phyloP scores from a whole-genome alignment of 2,329 filamentous ascomycete species.

The Xylogone sp. region DNA sequence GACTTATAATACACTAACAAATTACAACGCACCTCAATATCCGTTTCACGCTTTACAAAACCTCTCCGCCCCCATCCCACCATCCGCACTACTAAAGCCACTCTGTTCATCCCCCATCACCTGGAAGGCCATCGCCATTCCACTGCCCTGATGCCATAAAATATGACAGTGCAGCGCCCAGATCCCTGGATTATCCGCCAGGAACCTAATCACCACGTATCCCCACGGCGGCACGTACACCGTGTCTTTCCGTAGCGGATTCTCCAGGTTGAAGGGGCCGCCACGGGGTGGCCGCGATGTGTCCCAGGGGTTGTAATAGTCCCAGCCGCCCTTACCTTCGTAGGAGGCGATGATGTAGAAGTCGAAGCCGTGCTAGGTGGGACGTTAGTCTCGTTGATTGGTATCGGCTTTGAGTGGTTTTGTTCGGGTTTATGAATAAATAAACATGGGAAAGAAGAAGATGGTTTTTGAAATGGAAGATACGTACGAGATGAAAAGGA shows the following conservation, averaged over 20 bases:
- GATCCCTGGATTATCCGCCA: constrained; percentile 32
- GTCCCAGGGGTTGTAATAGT: constrained; percentile 31
- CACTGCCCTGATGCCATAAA: constrained; percentile 31
- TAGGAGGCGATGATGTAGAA: constrained; percentile 7
- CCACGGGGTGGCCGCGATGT: constrained; percentile 7
- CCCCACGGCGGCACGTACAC: constrained; percentile 31
- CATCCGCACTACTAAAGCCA: background rate
- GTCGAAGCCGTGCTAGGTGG: constrained; percentile 20
- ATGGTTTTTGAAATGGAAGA: background rate
- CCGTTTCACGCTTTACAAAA: constrained; percentile 1
- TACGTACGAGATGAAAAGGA: constrained; percentile 40
- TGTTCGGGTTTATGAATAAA: too few species aligned
- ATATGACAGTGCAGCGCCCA: constrained; percentile 37
- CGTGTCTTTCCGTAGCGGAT: constrained; percentile 28
- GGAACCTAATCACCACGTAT: constrained; percentile 33
- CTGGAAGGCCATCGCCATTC: constrained; percentile 33
- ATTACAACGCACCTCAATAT: too few species aligned
- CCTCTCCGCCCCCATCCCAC: background rate
- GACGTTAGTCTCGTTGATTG: too few species aligned
- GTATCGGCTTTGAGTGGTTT: too few species aligned
- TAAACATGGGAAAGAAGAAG: too few species aligned
- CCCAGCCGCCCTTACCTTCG: constrained; percentile 6
- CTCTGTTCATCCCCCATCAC: constrained; percentile 16
- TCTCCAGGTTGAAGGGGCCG: constrained; percentile 6
- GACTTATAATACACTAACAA: too few species aligned